Evolutionary conservation across 129 eudicot species (phyloP).

Genomic region (Chrysanthemum lavandulifolium): DNA sequence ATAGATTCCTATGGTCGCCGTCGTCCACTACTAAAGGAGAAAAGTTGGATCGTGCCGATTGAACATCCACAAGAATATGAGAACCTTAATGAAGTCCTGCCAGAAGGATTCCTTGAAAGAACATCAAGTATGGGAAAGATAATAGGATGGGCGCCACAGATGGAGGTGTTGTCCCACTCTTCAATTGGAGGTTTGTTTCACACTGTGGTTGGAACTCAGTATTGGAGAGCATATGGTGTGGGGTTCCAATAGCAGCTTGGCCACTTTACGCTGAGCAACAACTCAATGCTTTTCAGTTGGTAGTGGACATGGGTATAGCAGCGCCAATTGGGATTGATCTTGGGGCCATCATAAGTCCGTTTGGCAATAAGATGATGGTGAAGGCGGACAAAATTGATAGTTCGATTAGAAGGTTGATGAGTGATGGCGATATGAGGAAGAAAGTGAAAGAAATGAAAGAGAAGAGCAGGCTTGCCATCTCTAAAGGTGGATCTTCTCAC

Average conservation of each 20-base stretch:
- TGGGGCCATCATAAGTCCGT: not conserved
- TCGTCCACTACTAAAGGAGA: not conserved
- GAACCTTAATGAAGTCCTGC: constrained; percentile 18
- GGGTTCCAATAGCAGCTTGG: constrained; percentile 43
- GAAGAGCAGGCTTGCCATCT: too few relatives aligned
- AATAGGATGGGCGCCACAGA: constrained; percentile 44
- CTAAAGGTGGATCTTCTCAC: too few relatives aligned
- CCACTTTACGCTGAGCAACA: constrained; percentile 45
- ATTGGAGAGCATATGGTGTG: constrained; percentile 35
- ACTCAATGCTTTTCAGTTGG: constrained; percentile 38
- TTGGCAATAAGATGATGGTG: constrained; percentile 10
- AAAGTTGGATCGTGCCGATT: not conserved
- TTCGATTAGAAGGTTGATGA: too few relatives aligned
- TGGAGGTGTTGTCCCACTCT: constrained; percentile 32
- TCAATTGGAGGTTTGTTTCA: constrained; percentile 35
- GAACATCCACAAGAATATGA: constrained; percentile 1
- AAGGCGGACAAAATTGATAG: constrained; percentile 28
- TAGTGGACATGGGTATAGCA: constrained; percentile 32
- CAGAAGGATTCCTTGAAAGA: constrained; percentile 29
- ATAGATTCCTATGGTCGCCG: constrained; percentile 42
- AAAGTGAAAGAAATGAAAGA: too few relatives aligned
- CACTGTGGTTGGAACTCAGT: constrained; percentile 47
- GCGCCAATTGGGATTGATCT: constrained; percentile 30
- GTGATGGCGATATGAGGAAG: too few relatives aligned
- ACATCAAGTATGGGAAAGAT: constrained; percentile 25